phyloP scores from a whole-genome alignment of 2,329 filamentous ascomycete genomes.

The Fusarium cicatricum region DNA sequence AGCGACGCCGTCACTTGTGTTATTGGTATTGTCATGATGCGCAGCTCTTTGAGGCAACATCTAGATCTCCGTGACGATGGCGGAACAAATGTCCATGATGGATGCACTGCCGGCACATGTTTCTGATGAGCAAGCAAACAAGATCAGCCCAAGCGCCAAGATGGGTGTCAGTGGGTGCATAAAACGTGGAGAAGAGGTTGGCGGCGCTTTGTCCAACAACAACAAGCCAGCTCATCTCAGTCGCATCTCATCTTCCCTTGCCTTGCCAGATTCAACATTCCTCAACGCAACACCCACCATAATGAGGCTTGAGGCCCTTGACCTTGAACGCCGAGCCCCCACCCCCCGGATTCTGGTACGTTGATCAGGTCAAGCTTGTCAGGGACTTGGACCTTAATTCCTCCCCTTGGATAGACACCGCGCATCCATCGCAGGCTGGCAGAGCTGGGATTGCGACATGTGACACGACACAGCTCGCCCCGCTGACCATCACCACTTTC shows the following conservation, averaged over 20 bases:
- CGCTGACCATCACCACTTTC: not conserved
- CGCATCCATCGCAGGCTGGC: not conserved
- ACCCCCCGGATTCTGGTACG: conserved; percentile 37
- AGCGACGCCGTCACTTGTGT: conserved; percentile 5
- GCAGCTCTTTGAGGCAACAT: conserved; percentile 11
- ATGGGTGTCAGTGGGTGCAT: not conserved
- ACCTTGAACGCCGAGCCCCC: conserved; percentile 18
- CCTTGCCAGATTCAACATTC: conserved; percentile 4
- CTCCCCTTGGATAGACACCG: not conserved
- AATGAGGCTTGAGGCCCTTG: conserved; percentile 22
- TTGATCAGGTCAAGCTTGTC: conserved; percentile 35
- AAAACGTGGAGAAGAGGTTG: conserved; percentile 9
- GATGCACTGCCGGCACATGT: conserved; percentile 11
- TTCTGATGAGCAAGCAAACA: conserved; percentile 9
- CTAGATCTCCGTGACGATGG: conserved; percentile 11
- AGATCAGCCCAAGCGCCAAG: too few species aligned
- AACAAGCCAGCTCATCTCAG: conserved; percentile 6
- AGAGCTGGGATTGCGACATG: conserved; percentile 13
- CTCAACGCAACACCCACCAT: not conserved
- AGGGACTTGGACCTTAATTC: conserved; percentile 6
- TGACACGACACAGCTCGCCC: conserved; percentile 1
- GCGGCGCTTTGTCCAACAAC: not conserved
- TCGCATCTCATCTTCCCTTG: conserved; percentile 1
- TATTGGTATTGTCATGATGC: not conserved
- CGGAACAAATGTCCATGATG: conserved; percentile 22